Conservation (phyloP, 805 yeast species). For the Helenozyma rhizophorensis region DNA sequence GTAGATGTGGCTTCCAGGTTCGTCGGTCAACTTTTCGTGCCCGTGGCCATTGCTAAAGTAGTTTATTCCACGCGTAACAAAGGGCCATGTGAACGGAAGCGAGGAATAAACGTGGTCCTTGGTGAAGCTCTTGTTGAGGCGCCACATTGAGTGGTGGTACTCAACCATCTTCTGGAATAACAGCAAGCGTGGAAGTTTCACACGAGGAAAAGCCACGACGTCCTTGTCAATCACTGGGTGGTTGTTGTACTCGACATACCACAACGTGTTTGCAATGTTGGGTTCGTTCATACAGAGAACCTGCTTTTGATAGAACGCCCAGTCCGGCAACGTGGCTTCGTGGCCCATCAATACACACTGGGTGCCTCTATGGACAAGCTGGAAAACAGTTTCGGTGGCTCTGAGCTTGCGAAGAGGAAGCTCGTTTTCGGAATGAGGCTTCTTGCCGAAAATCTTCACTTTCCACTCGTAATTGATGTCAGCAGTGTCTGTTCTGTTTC, state of each 20-base stretch:
- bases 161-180: constrained; percentile 52
- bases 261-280: constrained; percentile 58
- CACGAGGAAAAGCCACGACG: constrained; percentile 15
- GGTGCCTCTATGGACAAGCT: constrained; percentile 60
- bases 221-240: constrained; percentile 44
- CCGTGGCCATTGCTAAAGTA: constrained; percentile 44
- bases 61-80: constrained; percentile 52
- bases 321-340: constrained; percentile 65
- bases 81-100: constrained; percentile 51
- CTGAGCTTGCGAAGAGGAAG: constrained; percentile 34
- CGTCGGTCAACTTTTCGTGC: constrained; percentile 21
- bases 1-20: constrained; percentile 41
- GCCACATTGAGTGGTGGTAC: constrained; percentile 54
- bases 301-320: constrained; percentile 86
- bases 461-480: constrained; percentile 70
- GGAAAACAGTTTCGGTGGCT: constrained; percentile 68
- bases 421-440: constrained; percentile 30
- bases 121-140: constrained; percentile 42
- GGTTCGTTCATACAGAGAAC: constrained; percentile 82
- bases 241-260: constrained; percentile 66
- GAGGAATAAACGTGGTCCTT: constrained; percentile 49
- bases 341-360: constrained; percentile 75
- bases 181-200: constrained; percentile 27
- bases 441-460: constrained; percentile 41
- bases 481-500: constrained; percentile 52